Evolutionary conservation across 2,329 filamentous ascomycete genomes (phyloP).

Genomic region (Fusarium sublunatum): DNA sequence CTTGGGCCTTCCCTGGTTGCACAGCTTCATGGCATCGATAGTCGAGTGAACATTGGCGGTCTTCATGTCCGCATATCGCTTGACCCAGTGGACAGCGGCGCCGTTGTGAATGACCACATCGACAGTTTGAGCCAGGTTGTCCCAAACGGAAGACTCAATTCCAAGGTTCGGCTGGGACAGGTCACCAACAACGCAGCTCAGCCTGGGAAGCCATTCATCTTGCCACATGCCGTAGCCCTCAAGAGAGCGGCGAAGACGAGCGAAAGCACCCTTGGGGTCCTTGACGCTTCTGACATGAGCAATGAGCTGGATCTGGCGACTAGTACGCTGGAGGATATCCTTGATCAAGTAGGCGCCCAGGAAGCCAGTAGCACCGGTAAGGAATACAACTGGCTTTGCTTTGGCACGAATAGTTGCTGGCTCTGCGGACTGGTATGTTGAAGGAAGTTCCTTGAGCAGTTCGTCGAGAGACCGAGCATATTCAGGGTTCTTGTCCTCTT

Average conservation of each 20-base stretch:
- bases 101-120: conserved; percentile 87
- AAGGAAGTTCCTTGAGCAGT: conserved; percentile 62
- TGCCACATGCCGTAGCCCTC: conserved; percentile 85
- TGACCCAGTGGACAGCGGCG: conserved; percentile 83
- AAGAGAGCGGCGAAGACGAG: conserved; percentile 74
- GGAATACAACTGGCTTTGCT: conserved; percentile 70
- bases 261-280: conserved; percentile 67
- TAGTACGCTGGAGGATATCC: conserved; percentile 71
- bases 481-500: conserved; percentile 60
- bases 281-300: conserved; percentile 77
- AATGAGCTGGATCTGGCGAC: conserved; percentile 62
- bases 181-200: conserved; percentile 79
- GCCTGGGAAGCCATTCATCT: conserved; percentile 71
- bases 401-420: conserved; percentile 51
- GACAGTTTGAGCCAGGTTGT: conserved; percentile 70
- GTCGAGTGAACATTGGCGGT: conserved; percentile 84
- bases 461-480: conserved; percentile 66
- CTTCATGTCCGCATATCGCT: conserved; percentile 77
- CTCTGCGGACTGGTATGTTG: conserved; percentile 48
- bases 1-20: conserved; percentile 81
- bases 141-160: conserved; percentile 73
- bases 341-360: conserved; percentile 82
- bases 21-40: conserved; percentile 79
- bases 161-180: conserved; percentile 79
- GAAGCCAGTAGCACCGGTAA: conserved; percentile 85